Evolutionary conservation across 2,329 filamentous ascomycete species (phyloP).

Genomic region (Sporothrix luriei): DNA sequence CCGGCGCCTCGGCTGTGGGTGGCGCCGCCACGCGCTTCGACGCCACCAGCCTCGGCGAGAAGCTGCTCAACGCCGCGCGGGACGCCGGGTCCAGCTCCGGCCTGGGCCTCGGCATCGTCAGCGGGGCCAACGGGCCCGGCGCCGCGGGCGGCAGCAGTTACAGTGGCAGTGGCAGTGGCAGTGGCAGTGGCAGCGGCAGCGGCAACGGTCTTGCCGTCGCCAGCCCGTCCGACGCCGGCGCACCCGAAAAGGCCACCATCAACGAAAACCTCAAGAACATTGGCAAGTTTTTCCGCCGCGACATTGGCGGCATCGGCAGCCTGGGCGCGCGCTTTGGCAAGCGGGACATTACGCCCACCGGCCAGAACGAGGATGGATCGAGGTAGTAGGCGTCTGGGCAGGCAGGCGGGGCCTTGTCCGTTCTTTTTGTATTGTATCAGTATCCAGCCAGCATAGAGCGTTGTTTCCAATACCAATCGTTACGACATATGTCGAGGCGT

Average conservation of each 20-base stretch:
- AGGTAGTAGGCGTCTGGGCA: background rate
- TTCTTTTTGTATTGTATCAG: background rate
- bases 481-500: background rate
- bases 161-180: background rate
- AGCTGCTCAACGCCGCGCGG: slow-evolving; percentile 81
- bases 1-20: no score
- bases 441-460: slow-evolving; percentile 18
- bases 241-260: slow-evolving; percentile 66
- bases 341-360: slow-evolving; percentile 50
- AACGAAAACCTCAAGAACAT: slow-evolving; percentile 96
- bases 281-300: slow-evolving; percentile 91
- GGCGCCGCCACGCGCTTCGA: slow-evolving; percentile 31
- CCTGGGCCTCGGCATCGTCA: slow-evolving; percentile 24
- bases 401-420: background rate
- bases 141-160: background rate
- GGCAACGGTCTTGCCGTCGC: slow-evolving; percentile 34
- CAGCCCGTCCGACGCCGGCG: slow-evolving; percentile 19
- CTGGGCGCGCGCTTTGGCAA: slow-evolving; percentile 74
- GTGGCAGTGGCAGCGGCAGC: background rate
- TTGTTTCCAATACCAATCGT: slow-evolving; percentile 13
- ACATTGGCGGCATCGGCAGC: slow-evolving; percentile 77
- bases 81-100: slow-evolving; percentile 55
- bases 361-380: slow-evolving; percentile 31
- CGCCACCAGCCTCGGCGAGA: slow-evolving; percentile 67
- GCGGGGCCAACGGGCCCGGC: slow-evolving; percentile 15